Base-by-base conservation (phyloP, 805 yeast species). In the Saturnispora sanitii region DNA sequence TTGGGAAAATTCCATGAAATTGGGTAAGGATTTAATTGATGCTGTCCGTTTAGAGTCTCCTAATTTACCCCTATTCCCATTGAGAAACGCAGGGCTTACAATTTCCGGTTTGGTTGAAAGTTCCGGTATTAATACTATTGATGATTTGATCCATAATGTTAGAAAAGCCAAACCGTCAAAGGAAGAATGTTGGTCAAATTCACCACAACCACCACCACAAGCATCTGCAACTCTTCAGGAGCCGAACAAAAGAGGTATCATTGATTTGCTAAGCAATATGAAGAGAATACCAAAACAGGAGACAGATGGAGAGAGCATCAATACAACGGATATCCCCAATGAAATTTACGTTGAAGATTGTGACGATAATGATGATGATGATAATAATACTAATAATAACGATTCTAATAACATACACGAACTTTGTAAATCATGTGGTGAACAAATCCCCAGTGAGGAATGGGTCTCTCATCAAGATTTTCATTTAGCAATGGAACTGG, bases 31-130 rank as follows among this genome's bases (percentile, higher is more conserved):
- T 36, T 41, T 55, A 49, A 61, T 49, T 38, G 46, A 40, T 13
- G 33, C 42, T 0, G 58, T 63, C 63, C 48, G 50, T 17, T 23
- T 35, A 12, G 58, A 57, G 1, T 28, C 35, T 2, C 35, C 38
- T 4, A 28, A 16, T 6, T 6, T 17, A 1, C 38, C 48, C 2
- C 55, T 66, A 49, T 75, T 67, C 44, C 80, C 82, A 0, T 53
- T 78, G 31, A 57, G 64, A 2, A 68, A 71, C 43, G 59, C 79
- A 43, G 70, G 73, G 19, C 55, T 81, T 45, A 64, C 68, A 0
- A 57, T 80, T 2, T 65, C 79, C 3, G 74, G 72, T 42, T 77
- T 82, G 31, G 32, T 36, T 3, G 39, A 47, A 19, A n/a, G 67
- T 0, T 64, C 60, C 25, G 38, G 41, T 1, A 39, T 35, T 13